Conservation (phyloP, 2,329 filamentous ascomycete genomes). For the Orbilia blumenaviensis region DNA sequence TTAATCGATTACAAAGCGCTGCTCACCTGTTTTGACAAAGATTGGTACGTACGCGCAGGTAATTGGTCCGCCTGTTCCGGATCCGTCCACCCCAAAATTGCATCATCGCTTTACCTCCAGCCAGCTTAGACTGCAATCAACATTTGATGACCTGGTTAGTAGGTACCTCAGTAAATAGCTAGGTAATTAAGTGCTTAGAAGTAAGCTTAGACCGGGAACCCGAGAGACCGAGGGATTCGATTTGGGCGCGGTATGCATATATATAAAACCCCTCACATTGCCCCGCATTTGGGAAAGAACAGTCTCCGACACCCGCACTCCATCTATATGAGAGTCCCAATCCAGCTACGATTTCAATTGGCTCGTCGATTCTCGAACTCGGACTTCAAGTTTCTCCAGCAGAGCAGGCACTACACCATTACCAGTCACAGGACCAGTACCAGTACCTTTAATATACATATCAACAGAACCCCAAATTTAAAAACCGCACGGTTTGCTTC, state of each 20-base stretch:
- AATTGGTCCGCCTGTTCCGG: no score
- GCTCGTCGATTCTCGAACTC: not conserved
- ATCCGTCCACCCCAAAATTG: not conserved
- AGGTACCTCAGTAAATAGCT: no score
- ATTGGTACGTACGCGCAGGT: no score
- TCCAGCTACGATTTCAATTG: not conserved
- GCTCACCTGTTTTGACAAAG: no score
- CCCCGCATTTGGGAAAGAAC: not conserved
- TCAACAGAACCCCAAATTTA: no score
- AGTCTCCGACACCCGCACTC: not conserved
- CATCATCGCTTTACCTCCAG: not conserved
- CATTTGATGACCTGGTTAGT: no score
- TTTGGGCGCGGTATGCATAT: no score
- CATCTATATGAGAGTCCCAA: not conserved
- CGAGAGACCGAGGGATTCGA: no score
- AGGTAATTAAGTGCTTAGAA: not conserved
- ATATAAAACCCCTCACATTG: conserved; percentile 7
- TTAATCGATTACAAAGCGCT: no score
- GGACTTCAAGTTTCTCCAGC: not conserved
- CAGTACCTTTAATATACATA: no score
- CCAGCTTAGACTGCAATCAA: no score
- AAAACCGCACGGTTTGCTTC: not conserved
- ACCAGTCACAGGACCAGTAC: no score
- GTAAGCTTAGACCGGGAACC: not conserved
- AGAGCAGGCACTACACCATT: not conserved